Conservation (phyloP, 1,284 basidiomycete genomes). For the Boletus hoseneyae region DNA sequence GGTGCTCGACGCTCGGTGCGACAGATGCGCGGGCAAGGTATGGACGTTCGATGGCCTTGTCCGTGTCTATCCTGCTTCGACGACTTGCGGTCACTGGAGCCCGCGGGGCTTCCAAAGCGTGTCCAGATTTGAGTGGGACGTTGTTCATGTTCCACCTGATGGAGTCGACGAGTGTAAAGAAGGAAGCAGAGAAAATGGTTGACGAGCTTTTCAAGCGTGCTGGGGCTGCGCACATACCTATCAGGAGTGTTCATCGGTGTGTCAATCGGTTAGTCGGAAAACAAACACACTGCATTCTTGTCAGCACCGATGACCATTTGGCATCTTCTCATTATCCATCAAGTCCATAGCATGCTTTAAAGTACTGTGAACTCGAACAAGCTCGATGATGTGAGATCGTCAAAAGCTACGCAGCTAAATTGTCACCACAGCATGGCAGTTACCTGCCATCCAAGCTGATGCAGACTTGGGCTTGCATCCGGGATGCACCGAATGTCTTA, state of each 20-base stretch:
- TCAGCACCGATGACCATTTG: neutral
- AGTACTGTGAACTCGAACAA: too few species aligned
- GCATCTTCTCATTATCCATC: too few species aligned
- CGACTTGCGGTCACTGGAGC: slow-evolving; percentile 26
- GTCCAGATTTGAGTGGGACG: slow-evolving; percentile 17
- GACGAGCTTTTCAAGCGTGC: slow-evolving; percentile 15
- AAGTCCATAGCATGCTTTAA: too few species aligned
- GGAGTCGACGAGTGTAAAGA: slow-evolving; percentile 18
- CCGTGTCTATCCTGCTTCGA: slow-evolving; percentile 25
- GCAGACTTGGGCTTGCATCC: too few species aligned
- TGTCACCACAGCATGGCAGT: too few species aligned
- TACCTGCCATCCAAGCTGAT: too few species aligned
- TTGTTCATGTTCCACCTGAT: slow-evolving; percentile 23
- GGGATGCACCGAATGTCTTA: too few species aligned
- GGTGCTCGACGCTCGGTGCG: slow-evolving; percentile 26
- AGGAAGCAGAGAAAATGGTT: slow-evolving; percentile 14
- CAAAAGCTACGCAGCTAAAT: too few species aligned
- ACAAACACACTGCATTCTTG: slow-evolving; percentile 10
- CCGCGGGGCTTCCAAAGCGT: slow-evolving; percentile 17
- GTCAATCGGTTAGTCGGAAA: slow-evolving; percentile 7
- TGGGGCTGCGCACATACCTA: slow-evolving; percentile 16
- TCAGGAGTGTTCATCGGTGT: neutral
- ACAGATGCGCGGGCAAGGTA: slow-evolving; percentile 29
- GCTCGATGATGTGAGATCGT: too few species aligned
- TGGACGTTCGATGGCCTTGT: slow-evolving; percentile 25